Conservation (phyloP, 129 eudicot genomes). For the Oenanthe sinensis region DNA sequence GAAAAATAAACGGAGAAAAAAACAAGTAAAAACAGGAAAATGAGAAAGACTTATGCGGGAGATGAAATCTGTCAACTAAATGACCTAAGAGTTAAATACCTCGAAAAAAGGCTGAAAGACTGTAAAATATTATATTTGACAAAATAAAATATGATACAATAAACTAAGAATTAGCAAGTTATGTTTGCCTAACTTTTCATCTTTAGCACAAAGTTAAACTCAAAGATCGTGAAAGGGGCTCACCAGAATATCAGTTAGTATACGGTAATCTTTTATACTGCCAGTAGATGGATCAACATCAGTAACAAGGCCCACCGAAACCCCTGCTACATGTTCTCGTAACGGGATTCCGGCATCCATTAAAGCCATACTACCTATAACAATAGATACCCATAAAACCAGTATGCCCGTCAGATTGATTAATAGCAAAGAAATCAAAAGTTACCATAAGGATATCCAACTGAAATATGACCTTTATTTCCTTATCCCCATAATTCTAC, state of each 20-base stretch:
- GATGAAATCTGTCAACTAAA: neutral
- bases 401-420: neutral
- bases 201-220: neutral
- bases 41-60: neutral
- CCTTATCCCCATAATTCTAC: neutral
- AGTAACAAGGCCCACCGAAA: constrained; percentile 87
- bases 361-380: constrained; percentile 82
- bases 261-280: constrained; percentile 57
- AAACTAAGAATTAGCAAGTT: neutral
- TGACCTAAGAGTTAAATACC: neutral
- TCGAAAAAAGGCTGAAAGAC: neutral
- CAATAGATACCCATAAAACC: neutral
- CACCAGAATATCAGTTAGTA: constrained; percentile 90
- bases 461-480: neutral
- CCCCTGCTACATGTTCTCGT: constrained; percentile 83
- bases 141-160: neutral
- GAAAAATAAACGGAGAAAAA: neutral
- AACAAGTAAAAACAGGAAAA: neutral
- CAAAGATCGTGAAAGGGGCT: constrained; percentile 14
- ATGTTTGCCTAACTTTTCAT: neutral
- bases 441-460: neutral
- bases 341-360: constrained; percentile 98
- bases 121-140: neutral
- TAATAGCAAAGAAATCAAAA: neutral
- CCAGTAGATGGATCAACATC: constrained; percentile 77